Conservation (phyloP, 2,329 filamentous ascomycete species). For the Botrytis paeoniae region DNA sequence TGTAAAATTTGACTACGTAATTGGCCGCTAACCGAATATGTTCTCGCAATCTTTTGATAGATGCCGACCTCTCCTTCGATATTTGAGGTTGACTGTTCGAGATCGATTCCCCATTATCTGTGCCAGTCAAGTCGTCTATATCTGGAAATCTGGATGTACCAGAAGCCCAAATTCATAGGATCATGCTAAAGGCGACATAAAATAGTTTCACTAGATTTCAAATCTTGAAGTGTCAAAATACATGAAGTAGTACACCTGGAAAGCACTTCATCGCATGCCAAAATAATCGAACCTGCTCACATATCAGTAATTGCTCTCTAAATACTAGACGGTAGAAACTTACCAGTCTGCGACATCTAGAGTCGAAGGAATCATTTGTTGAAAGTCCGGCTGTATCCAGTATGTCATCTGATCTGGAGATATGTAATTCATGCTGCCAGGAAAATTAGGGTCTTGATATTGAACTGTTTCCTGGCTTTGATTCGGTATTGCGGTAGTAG, state of each 20-base stretch:
- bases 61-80: background rate
- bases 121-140: background rate
- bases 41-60: background rate
- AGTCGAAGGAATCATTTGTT: conserved; percentile 8
- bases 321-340: background rate
- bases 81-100: background rate
- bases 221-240: background rate
- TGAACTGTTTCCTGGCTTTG: background rate
- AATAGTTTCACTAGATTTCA: background rate
- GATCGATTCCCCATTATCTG: background rate
- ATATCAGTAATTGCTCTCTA: background rate
- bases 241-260: background rate
- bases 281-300: conserved; percentile 6
- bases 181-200: no score
- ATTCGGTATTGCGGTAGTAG: background rate
- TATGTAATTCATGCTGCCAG: background rate
- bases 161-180: background rate
- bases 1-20: no score
- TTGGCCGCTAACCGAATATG: background rate
- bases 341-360: conserved; percentile 12
- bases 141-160: background rate
- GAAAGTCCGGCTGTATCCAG: conserved; percentile 7
- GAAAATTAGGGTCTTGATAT: background rate
- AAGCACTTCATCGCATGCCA: conserved; percentile 1
- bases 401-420: background rate